A percentile compares a stretch with the other conserved stretches of the same genome.
Evolutionary conservation across 2,329 filamentous ascomycete species (phyloP).

Genomic region (Trichoderma sp.): DNA sequence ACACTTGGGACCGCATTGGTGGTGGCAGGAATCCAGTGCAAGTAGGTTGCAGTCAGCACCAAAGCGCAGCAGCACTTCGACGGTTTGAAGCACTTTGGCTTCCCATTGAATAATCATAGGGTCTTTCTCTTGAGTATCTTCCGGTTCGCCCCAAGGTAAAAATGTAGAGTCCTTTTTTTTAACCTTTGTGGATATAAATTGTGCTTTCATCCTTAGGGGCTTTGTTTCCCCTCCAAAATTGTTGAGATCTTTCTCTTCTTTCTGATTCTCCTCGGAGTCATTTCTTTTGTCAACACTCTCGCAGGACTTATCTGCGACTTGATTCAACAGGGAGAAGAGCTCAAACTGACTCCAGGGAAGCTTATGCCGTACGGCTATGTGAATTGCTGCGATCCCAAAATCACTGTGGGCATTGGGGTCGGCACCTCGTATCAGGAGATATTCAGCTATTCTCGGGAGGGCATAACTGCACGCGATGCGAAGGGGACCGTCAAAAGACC

Average conservation of each 20-base stretch:
- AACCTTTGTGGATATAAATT: neutral
- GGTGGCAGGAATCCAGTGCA: neutral
- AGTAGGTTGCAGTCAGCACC: conserved; percentile 11
- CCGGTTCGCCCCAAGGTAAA: neutral
- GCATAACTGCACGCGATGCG: conserved; percentile 18
- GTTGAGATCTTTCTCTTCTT: neutral
- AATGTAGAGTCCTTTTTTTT: neutral
- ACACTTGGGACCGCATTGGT: conserved; percentile 3
- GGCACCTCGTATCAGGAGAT: conserved; percentile 11
- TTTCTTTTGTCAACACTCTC: neutral
- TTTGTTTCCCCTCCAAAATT: neutral
- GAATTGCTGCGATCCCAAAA: conserved; percentile 15
- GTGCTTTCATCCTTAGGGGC: neutral
- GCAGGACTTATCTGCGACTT: neutral
- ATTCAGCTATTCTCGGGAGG: conserved; percentile 5
- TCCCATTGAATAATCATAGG: neutral
- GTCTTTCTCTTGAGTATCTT: neutral
- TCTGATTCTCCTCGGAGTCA: neutral
- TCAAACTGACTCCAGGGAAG: conserved; percentile 9
- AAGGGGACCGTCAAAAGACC: conserved; percentile 14
- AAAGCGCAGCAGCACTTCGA: neutral
- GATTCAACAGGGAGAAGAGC: neutral
- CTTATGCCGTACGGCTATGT: conserved; percentile 1
- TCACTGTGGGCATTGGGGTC: conserved; percentile 5
- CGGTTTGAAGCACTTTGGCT: neutral